Percentiles rank a stretch among this genome's conserved stretches.
phyloP scores from a whole-genome alignment of 2,329 filamentous ascomycete species.

The Pseudocercospora musae region DNA sequence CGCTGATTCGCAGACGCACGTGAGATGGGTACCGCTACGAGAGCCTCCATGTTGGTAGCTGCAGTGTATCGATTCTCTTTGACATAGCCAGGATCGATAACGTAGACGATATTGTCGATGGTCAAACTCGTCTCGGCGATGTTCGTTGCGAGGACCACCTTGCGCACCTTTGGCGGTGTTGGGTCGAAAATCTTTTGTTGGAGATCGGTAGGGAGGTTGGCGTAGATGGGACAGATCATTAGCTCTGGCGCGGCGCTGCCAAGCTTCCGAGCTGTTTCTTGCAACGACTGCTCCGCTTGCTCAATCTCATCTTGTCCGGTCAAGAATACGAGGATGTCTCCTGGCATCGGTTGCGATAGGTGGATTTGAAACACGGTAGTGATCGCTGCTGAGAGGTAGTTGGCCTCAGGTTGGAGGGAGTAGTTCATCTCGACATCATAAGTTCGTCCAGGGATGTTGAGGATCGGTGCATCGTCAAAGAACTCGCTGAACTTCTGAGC shows the following conservation, averaged over 20 bases:
- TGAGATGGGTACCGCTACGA: slow-evolving; percentile 88
- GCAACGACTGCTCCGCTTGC: slow-evolving; percentile 75
- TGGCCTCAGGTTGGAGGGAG: slow-evolving; percentile 84
- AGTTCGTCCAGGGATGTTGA: slow-evolving; percentile 85
- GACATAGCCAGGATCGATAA: slow-evolving; percentile 91
- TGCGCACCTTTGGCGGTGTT: slow-evolving; percentile 77
- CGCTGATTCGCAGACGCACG: slow-evolving; percentile 90
- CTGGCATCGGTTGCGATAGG: slow-evolving; percentile 69
- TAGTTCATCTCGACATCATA: slow-evolving; percentile 93
- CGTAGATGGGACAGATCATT: slow-evolving; percentile 89
- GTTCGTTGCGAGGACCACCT: slow-evolving; percentile 92
- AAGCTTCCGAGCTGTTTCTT: slow-evolving; percentile 81
- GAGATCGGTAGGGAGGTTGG: slow-evolving; percentile 83
- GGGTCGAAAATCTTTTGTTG: slow-evolving; percentile 95
- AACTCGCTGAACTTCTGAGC: slow-evolving; percentile 88
- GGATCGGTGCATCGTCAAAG: slow-evolving; percentile 89
- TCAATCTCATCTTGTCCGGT: slow-evolving; percentile 97
- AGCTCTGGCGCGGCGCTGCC: slow-evolving; percentile 81
- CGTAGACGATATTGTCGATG: slow-evolving; percentile 93
- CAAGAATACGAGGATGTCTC: slow-evolving; percentile 91
- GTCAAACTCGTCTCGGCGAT: slow-evolving; percentile 96
- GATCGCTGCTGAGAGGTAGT: slow-evolving; percentile 86
- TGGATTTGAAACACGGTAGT: slow-evolving; percentile 96
- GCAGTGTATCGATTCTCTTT: slow-evolving; percentile 96
- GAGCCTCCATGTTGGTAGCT: slow-evolving; percentile 83